Conservation (phyloP, 805 yeast species). For the Spathaspora arborariae region DNA sequence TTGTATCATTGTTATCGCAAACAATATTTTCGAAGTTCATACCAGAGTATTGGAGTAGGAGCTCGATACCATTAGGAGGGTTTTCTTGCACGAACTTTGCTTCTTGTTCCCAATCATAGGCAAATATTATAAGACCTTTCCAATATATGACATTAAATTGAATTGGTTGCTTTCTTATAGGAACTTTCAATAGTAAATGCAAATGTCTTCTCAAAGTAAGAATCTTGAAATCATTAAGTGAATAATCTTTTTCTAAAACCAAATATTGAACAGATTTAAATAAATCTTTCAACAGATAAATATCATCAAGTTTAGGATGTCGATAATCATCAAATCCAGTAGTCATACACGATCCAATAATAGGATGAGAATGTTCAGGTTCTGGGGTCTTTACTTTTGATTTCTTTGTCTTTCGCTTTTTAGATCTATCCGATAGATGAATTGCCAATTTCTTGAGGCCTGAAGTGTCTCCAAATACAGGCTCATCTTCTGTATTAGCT, state of each 20-base stretch:
- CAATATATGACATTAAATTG: conserved; percentile 17
- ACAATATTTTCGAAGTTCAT: conserved; percentile 19
- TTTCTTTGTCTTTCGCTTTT: conserved; percentile 1
- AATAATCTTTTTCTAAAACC: conserved; percentile 4
- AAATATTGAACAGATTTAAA: conserved; percentile 10
- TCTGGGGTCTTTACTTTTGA: background rate
- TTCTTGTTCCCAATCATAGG: conserved; percentile 16
- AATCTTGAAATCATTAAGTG: conserved; percentile 8
- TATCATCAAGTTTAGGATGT: conserved; percentile 8
- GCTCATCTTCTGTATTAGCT: conserved; percentile 46
- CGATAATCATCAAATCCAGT: conserved; percentile 13
- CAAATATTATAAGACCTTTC: conserved; percentile 15
- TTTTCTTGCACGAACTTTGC: background rate
- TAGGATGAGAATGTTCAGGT: background rate
- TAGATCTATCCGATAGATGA: conserved; percentile 4
- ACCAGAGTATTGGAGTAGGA: conserved; percentile 17
- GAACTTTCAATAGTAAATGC: conserved; percentile 16
- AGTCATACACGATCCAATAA: conserved; percentile 17
- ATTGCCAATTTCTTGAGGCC: conserved; percentile 9
- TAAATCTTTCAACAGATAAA: conserved; percentile 16
- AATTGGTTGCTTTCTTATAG: conserved; percentile 12
- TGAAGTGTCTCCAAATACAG: conserved; percentile 9
- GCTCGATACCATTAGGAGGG: conserved; percentile 2
- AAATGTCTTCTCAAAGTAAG: conserved; percentile 17
- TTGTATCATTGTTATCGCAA: background rate